These are phyloP conservation scores for Eucalyptus sp. DNA, from an alignment of 345 rosid genomes.

Conservation along the genomic window DNA sequence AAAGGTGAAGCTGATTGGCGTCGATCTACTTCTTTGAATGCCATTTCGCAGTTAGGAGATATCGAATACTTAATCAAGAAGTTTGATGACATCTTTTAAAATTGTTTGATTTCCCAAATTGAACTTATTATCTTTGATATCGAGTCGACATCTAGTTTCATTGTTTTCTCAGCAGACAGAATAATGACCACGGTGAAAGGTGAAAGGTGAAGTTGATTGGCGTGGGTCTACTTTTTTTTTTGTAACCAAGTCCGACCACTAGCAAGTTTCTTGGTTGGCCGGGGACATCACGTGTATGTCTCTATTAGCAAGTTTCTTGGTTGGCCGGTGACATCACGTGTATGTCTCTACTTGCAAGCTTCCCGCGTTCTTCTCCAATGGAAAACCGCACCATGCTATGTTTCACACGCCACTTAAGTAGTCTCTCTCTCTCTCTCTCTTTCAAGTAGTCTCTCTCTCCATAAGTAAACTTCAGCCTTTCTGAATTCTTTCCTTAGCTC, in stretches of 20 bases:
- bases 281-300: not conserved
- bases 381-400: not conserved
- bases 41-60: not conserved
- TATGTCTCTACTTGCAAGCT: not conserved
- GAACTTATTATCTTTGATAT: not conserved
- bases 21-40: no score
- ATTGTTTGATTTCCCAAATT: not conserved
- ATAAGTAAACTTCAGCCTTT: not conserved
- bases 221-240: not conserved
- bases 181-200: not conserved
- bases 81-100: not conserved
- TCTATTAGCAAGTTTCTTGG: not conserved
- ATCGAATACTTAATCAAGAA: not conserved
- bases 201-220: not conserved
- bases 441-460: not conserved
- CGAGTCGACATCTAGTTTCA: not conserved
- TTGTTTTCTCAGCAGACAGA: not conserved
- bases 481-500: not conserved
- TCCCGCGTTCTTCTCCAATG: not conserved
- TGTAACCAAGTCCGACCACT: not conserved
- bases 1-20: not conserved
- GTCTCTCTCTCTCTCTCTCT: not conserved
- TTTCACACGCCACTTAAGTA: not conserved
- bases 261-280: not conserved
- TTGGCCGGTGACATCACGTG: not conserved